phyloP scores from a whole-genome alignment of 352 stramenopile species.

The Phytophthora melonis region DNA sequence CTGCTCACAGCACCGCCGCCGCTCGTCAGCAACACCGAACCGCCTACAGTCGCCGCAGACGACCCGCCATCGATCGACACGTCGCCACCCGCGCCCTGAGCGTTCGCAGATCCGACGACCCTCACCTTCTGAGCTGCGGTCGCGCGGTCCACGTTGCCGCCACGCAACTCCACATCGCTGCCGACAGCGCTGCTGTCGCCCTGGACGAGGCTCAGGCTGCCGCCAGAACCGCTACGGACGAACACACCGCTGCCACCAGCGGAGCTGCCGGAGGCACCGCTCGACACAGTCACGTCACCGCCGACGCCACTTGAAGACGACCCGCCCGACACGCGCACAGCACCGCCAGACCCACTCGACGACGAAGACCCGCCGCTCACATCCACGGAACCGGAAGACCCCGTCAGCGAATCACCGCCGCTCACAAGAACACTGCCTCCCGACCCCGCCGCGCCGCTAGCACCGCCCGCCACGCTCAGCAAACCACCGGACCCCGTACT shows the following conservation, averaged over 20 bases:
- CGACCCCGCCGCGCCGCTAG: no score
- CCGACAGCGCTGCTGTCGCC: constrained; percentile 28
- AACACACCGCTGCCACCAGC: constrained; percentile 22
- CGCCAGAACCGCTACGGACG: constrained; percentile 34
- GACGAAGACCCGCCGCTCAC: constrained; percentile 24
- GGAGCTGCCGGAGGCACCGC: constrained; percentile 21
- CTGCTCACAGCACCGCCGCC: constrained; percentile 29
- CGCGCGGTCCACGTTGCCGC: constrained; percentile 23
- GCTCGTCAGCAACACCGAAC: constrained; percentile 4
- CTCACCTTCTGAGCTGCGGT: constrained; percentile 30
- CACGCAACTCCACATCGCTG: constrained; percentile 37
- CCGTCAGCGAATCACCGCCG: no score
- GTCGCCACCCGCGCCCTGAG: constrained; percentile 23
- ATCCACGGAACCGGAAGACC: no score
- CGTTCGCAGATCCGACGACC: constrained; percentile 36
- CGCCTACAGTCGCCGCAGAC: no score
- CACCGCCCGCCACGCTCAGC: no score
- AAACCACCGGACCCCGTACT: no score
- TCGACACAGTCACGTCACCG: constrained; percentile 36
- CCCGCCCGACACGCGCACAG: constrained; percentile 10
- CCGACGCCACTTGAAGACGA: constrained; percentile 32
- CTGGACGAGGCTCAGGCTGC: constrained; percentile 32
- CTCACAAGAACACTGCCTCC: no score
- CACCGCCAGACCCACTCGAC: constrained; percentile 15
- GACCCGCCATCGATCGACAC: constrained; percentile 31